Conservation (phyloP, 2,329 filamentous ascomycete species). For the Pezicula carpinea region DNA sequence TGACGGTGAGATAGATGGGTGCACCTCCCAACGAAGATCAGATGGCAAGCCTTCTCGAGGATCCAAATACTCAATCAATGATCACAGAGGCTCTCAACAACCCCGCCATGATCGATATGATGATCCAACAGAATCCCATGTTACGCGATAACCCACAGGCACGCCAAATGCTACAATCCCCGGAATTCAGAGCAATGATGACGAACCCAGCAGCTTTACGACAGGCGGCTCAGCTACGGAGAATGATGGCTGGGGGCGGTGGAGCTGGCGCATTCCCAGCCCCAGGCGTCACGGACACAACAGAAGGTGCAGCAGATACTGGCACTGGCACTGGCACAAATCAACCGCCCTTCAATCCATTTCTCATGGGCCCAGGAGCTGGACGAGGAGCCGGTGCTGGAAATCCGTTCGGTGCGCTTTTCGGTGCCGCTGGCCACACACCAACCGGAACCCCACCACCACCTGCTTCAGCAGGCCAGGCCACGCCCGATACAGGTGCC, state of each 20-base stretch:
- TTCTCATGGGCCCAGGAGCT: conserved; percentile 23
- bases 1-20: conserved; percentile 65
- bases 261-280: conserved; percentile 69
- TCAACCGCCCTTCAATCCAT: conserved; percentile 24
- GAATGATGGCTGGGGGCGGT: conserved; percentile 54
- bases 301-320: conserved; percentile 41
- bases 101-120: conserved; percentile 88
- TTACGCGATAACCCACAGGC: conserved; percentile 67
- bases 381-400: conserved; percentile 29
- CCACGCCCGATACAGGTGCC: conserved; percentile 20
- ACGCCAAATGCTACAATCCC: conserved; percentile 81
- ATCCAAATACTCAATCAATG: conserved; percentile 79
- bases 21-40: conserved; percentile 77
- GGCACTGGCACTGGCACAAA: conserved; percentile 21
- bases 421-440: conserved; percentile 34
- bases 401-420: conserved; percentile 61
- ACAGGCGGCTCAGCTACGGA: conserved; percentile 77
- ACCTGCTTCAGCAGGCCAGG: conserved; percentile 13
- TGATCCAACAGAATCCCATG: conserved; percentile 89
- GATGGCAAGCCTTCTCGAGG: conserved; percentile 78
- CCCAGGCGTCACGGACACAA: conserved; percentile 86
- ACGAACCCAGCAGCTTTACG: conserved; percentile 83
- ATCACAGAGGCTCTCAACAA: conserved; percentile 97
- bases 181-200: conserved; percentile 87
- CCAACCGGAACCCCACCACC: conserved; percentile 27